Evolutionary conservation across 2,329 filamentous ascomycete species (phyloP), one percentile per base, ranked within the genome.

Genomic region (Diaporthe australafricana): DNA sequence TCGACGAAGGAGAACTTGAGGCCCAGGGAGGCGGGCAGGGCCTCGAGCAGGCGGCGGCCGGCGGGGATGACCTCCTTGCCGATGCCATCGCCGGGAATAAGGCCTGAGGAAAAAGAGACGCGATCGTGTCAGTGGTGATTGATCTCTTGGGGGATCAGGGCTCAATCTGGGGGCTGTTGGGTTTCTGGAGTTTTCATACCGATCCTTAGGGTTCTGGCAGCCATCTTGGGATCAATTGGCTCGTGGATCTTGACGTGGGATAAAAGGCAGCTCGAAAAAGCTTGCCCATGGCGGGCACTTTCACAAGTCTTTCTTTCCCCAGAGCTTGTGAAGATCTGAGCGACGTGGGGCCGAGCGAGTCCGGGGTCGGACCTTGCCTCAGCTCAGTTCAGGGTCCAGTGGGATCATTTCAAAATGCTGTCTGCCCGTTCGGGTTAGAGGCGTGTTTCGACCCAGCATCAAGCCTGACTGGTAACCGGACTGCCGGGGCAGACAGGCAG

Each of bases 31-130:
- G 92, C 84, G 42, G 96, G 95, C 2, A 99, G 92, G 65, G 96
- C 93, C 87, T 99, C 96, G 80, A 99, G 93, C 77, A 98, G 87
- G 75, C 93, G 92, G 78, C 94, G 94, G 66, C 96, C 96, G 69
- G 96, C 93, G 76, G 96, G 96, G 83, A 99, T 98, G 82, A 99
- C 96, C 86, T 99, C 96, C 81, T 94, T 94, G 84, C 96, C 96
- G 85, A 99, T 99, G 84, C 96, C 96, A 85, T 99, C 96, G 80
- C 96, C 96, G 78, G 96, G 94, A 81, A 99, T 98, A 79, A 98
- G 93, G 82, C 95, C 95, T 97, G 76, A 14, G 42, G 17, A 35
- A 17, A 32, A 20, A 60, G 65, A 67, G 53, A 56, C 11, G 22
- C 16, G 38, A 53, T 14, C 6, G 17, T 47, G 60, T 71, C 22